Base-by-base conservation (phyloP, 208 protist genomes). In the Phytomonas sp. region DNA sequence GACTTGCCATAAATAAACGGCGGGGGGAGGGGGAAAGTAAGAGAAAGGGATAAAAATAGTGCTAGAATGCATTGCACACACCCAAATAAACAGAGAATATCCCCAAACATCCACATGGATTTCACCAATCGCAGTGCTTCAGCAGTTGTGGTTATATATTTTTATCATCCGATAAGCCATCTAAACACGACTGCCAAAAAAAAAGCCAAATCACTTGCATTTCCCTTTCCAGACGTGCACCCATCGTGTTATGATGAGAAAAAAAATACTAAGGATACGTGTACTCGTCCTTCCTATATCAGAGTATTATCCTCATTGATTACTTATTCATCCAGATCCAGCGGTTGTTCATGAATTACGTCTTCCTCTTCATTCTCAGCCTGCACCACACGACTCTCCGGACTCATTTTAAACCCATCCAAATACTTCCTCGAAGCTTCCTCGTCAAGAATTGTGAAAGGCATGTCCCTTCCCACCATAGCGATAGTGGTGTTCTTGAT, bases 401-500 rank as follows among this genome's bases (percentile, higher is more conserved):
- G 88, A 28, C 62, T 66, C 75, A 93, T 83, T 67, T 80, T 75
- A 70, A 96, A 92, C n/a, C 78, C 84, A 69, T 92, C 84, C 77
- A 97, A 71, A 66, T 93, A 97, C 73, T 82, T 86, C 53, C 88
- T 80, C 60, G 91, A 77, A 28, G 26, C 71, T 32, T 97, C 95
- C 75, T 96, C 95, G 36, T 89, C 79, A 67, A 95, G 81, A 43
- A 97, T 81, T 15, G 74, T 92, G 73, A 98, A 98, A 31, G 79
- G 74, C 6, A 72, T 84, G 72, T 95, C 91, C 61, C 91, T 87
- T 70, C 95, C 96, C 63, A 98, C 97, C 71, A 98, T 81, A 34
- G 84, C 87, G 70, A 98, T 91, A 2, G 93, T 86, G 17, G 88
- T 94, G 81, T 98, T 98, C 65, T 95, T 90, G 20, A 93, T 79